phyloP scores from a whole-genome alignment of 148 eudicot genomes.

The Rhododendron simsii region DNA sequence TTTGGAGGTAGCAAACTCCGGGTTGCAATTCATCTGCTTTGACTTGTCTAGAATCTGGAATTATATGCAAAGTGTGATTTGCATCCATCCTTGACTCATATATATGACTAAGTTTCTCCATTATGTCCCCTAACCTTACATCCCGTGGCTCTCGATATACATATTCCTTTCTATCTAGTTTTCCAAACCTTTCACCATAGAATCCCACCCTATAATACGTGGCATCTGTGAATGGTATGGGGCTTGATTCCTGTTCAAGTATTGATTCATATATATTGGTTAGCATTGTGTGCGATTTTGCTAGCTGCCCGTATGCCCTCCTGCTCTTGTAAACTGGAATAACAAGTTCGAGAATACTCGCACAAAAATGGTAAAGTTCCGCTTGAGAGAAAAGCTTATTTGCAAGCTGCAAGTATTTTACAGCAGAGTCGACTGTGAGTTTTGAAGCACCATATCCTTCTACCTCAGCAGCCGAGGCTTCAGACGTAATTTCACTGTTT shows the following conservation, averaged over 20 bases:
- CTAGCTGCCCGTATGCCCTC: constrained; percentile 93
- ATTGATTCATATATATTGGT: constrained; percentile 94
- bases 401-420: constrained; percentile 94
- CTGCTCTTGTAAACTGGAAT: constrained; percentile 97
- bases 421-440: constrained; percentile 97
- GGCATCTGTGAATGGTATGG: constrained; percentile 95
- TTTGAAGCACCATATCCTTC: constrained; percentile 99
- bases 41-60: constrained; percentile 98
- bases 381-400: constrained; percentile 99
- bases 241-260: constrained; percentile 98
- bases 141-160: constrained; percentile 96
- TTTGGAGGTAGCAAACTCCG: constrained; percentile 89
- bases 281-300: constrained; percentile 96
- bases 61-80: constrained; percentile 75
- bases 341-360: constrained; percentile 91
- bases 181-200: constrained; percentile 91
- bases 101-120: constrained; percentile 97
- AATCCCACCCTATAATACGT: constrained; percentile 99
- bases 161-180: constrained; percentile 82
- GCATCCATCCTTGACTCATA: constrained; percentile 92
- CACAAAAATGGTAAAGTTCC: constrained; percentile 91
- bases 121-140: constrained; percentile 95
- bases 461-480: constrained; percentile 96
- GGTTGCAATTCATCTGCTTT: constrained; percentile 89
- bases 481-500: constrained; percentile 72